Evolutionary conservation across 441 rosid genomes (phyloP).

Genomic region (Erodium texanum): DNA sequence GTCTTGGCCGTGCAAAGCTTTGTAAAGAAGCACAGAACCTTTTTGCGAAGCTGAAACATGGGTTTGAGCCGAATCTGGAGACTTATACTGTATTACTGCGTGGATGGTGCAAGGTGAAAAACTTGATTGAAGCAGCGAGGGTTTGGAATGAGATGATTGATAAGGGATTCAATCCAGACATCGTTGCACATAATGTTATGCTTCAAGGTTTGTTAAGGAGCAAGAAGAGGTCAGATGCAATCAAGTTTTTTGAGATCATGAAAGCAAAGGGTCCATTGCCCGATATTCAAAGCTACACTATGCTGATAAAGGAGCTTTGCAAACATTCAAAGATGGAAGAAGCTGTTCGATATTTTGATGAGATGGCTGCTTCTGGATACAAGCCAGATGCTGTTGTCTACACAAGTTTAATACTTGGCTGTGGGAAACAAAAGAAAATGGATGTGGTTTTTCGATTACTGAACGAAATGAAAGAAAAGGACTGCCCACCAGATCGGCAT

Average conservation of each 20-base stretch:
- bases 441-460: constrained; percentile 50
- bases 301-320: constrained; percentile 57
- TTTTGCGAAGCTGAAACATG: constrained; percentile 55
- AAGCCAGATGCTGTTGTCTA: constrained; percentile 58
- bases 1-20: constrained; percentile 80
- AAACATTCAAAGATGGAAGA: constrained; percentile 63
- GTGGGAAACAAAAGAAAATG: constrained; percentile 57
- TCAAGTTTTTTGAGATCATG: constrained; percentile 75
- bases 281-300: constrained; percentile 58
- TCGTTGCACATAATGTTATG: constrained; percentile 65
- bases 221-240: constrained; percentile 58
- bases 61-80: constrained; percentile 60
- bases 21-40: constrained; percentile 66
- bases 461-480: constrained; percentile 71
- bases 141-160: constrained; percentile 85
- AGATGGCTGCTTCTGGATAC: constrained; percentile 54
- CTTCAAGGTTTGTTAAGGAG: constrained; percentile 66
- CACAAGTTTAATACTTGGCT: constrained; percentile 73
- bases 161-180: constrained; percentile 63
- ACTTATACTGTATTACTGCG: constrained; percentile 66
- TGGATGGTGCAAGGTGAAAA: constrained; percentile 72
- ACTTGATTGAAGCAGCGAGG: constrained; percentile 80
- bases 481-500: constrained; percentile 56
- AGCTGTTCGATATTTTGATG: constrained; percentile 56
- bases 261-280: constrained; percentile 70